A percentile compares a stretch with the other conserved stretches of the same genome.
Conservation (phyloP, 257 asterid species). For the Misopates orontium region DNA sequence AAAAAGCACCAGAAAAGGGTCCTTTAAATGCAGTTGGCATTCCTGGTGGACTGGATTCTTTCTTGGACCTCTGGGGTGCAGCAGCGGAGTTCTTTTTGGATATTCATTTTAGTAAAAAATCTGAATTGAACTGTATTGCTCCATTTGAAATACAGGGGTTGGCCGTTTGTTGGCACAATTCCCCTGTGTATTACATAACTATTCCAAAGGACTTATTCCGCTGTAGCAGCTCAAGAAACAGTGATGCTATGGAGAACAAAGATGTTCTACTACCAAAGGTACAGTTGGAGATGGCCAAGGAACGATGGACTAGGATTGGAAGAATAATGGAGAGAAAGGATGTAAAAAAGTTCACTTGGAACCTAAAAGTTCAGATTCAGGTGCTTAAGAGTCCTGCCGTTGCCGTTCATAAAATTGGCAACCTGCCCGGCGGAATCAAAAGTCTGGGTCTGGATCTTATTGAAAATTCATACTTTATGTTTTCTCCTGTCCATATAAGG, state of each 20-base stretch:
- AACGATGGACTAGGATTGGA: slow-evolving; percentile 74
- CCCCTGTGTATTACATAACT: slow-evolving; percentile 84
- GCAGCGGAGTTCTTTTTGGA: slow-evolving; percentile 72
- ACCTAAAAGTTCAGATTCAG: slow-evolving; percentile 81
- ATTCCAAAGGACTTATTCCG: slow-evolving; percentile 81
- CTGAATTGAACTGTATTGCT: slow-evolving; percentile 55
- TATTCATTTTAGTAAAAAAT: slow-evolving; percentile 68
- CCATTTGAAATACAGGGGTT: slow-evolving; percentile 91
- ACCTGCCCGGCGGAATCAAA: slow-evolving; percentile 54
- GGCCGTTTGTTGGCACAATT: slow-evolving; percentile 85
- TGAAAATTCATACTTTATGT: slow-evolving; percentile 56
- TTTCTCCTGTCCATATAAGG: slow-evolving; percentile 55
- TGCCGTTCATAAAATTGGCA: slow-evolving; percentile 57
- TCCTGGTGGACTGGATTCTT: slow-evolving; percentile 84
- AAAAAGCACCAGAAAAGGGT: slow-evolving; percentile 52
- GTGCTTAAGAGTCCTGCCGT: slow-evolving; percentile 86
- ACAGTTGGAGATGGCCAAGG: slow-evolving; percentile 65
- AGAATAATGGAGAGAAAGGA: slow-evolving; percentile 64
- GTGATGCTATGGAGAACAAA: slow-evolving; percentile 35
- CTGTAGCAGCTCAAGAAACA: slow-evolving; percentile 39
- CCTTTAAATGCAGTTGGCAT: slow-evolving; percentile 63
- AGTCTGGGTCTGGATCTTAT: slow-evolving; percentile 67
- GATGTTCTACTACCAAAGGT: slow-evolving; percentile 44
- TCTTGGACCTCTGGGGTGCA: slow-evolving; percentile 75
- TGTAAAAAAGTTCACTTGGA: slow-evolving; percentile 76